These are phyloP conservation scores for Pleurotus salmoneostramineus DNA, from an alignment of 768 basidiomycete genomes.

Conservation along the genomic window DNA sequence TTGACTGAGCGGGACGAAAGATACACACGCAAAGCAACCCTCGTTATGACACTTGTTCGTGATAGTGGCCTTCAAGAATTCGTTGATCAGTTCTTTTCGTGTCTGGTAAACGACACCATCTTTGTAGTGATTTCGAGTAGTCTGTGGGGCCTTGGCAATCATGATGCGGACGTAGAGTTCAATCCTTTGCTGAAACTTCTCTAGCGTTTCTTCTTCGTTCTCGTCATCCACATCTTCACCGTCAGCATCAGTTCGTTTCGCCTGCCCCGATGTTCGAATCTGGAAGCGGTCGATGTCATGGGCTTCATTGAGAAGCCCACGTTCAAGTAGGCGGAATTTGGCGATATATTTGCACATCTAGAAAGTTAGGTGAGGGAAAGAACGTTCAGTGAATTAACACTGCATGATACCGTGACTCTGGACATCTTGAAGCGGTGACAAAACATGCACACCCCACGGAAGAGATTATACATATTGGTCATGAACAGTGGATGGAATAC, in stretches of 20 bases:
- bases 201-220: conserved; percentile 50
- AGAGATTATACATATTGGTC: conserved; percentile 80
- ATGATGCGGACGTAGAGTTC: conserved; percentile 65
- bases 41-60: conserved; percentile 73
- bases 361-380: conserved; percentile 2
- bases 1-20: conserved; percentile 1
- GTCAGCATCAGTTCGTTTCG: conserved; percentile 22
- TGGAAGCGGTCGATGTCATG: conserved; percentile 69
- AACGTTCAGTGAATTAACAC: conserved; percentile 10
- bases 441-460: conserved; percentile 88
- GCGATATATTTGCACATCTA: conserved; percentile 83
- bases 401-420: conserved; percentile 52
- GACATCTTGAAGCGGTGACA: conserved; percentile 90
- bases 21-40: conserved; percentile 70
- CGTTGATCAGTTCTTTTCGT: conserved; percentile 75
- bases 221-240: conserved; percentile 37
- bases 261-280: conserved; percentile 30
- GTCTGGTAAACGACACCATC: conserved; percentile 84
- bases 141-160: conserved; percentile 40
- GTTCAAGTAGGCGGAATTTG: conserved; percentile 84
- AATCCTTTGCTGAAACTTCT: conserved; percentile 59
- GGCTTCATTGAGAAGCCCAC: conserved; percentile 82
- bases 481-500: conserved; percentile 98
- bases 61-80: conserved; percentile 71
- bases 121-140: conserved; percentile 83